Conservation (phyloP, 805 yeast genomes). For the Vanderwaltozyma verrucispora region DNA sequence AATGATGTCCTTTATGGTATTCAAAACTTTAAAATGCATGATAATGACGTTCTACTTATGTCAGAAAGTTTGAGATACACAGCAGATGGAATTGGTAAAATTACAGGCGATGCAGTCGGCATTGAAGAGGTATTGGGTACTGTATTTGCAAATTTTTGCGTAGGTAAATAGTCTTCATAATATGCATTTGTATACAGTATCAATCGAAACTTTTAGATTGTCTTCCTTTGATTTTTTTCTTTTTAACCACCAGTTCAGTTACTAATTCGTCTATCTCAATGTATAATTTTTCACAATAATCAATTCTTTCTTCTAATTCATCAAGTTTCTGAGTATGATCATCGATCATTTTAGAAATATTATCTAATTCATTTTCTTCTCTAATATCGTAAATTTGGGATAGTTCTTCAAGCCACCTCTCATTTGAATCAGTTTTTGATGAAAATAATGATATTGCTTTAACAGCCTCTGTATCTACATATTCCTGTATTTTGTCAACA, state of each 20-base stretch:
- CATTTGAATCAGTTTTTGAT: slow-evolving; percentile 14
- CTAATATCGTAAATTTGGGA: slow-evolving; percentile 11
- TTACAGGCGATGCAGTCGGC: slow-evolving; percentile 83
- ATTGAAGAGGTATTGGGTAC: slow-evolving; percentile 86
- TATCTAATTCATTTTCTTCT: slow-evolving; percentile 17
- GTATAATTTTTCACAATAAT: slow-evolving; percentile 36
- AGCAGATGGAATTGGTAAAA: slow-evolving; percentile 80
- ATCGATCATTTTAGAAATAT: slow-evolving; percentile 25
- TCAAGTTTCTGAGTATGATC: slow-evolving; percentile 14
- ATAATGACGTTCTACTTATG: slow-evolving; percentile 69
- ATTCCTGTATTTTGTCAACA: slow-evolving; percentile 17
- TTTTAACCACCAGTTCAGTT: slow-evolving; percentile 41
- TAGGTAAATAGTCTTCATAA: slow-evolving; percentile 86
- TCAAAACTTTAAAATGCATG: slow-evolving; percentile 46
- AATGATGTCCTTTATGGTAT: slow-evolving; percentile 72
- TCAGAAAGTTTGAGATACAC: slow-evolving; percentile 65
- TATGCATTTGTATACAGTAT: not conserved
- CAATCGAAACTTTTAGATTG: slow-evolving; percentile 5
- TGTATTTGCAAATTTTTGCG: slow-evolving; percentile 85
- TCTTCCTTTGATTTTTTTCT: slow-evolving; percentile 15
- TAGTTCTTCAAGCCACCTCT: slow-evolving; percentile 16
- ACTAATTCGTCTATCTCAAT: slow-evolving; percentile 56
- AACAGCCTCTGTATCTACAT: slow-evolving; percentile 20
- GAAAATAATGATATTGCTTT: slow-evolving; percentile 20
- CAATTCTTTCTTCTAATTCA: slow-evolving; percentile 29